Evolutionary conservation across 306 rosid species (phyloP), one percentile per base, ranked within the genome.

Genomic region (Abrus pulchellus): DNA sequence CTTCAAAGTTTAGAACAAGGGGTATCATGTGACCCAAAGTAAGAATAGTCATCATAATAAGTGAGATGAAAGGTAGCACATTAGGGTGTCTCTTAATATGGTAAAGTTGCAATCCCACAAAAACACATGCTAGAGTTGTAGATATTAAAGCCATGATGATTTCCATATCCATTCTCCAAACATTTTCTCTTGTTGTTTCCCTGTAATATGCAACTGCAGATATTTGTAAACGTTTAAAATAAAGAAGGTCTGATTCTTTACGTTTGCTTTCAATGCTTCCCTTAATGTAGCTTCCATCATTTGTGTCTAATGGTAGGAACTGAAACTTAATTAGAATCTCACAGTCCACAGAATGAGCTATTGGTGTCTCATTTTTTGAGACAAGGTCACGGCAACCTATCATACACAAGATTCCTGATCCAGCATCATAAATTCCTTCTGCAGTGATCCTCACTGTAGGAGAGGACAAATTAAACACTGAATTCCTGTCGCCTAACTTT

Each of bases 371-470:
- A 68, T 29, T 38, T 2, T 63, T 69, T 6, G 78, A 61, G 64
- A n/a, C 53, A 45, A 82, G 45, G n/a, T 78, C 67, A 38, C 90
- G 78, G 82, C 92, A 93, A 71, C 93, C 97, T 8, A 86, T 67
- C 97, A 90, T 89, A 36, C 97, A 93, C 83, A 92, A 84, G 52
- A 59, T 85, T 83, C 94, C 97, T 43, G 83, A 52, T 75, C 76
- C 55, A n/a, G 83, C 79, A 83, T 90, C 87, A 86, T 90, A 90
- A 9, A 69, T 52, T 76, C 97, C 94, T 83, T 92, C 94, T 2
- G 92, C 92, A 10, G 66, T 57, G 62, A 90, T 83, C 8, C 79
- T 73, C 71, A 73, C 76, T 2, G n/a, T 2, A 43, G 3, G 5
- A 45, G 65, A 75, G 8, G 74, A 73, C 72, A 13, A 5, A 43